phyloP scores from a whole-genome alignment of 176 grass and related monocot species.

The Raddia distichophylla region DNA sequence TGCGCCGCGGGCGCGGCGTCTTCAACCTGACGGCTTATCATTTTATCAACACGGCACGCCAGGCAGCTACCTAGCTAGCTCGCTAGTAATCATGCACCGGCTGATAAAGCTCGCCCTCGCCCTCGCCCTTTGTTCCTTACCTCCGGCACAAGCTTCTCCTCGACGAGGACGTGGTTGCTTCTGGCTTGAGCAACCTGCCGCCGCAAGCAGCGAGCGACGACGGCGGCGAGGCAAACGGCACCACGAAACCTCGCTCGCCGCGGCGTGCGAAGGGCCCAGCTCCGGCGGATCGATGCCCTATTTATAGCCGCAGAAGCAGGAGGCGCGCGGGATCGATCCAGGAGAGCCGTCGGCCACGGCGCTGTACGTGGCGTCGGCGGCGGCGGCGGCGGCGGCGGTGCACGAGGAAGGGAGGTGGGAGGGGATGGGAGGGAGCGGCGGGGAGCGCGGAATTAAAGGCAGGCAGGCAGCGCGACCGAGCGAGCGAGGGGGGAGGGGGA shows the following conservation, averaged over 20 bases:
- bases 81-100: constrained; percentile 27
- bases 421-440: constrained; percentile 22
- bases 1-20: background rate
- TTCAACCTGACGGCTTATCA: constrained; percentile 27
- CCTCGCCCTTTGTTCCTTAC: constrained; percentile 36
- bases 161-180: background rate
- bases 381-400: constrained; percentile 17
- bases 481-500: constrained; percentile 29
- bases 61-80: background rate
- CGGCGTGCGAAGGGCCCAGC: background rate
- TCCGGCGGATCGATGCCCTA: background rate
- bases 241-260: background rate
- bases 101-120: constrained; percentile 6
- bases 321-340: background rate
- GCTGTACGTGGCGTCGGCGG: background rate
- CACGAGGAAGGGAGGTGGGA: background rate
- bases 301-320: constrained; percentile 11
- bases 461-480: background rate
- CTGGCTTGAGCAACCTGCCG: background rate
- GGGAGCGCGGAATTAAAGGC: constrained; percentile 50
- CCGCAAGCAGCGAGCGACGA: background rate
- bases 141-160: constrained; percentile 46
- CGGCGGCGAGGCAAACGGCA: background rate
- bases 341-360: background rate
- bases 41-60: background rate